phyloP scores from a whole-genome alignment of 768 basidiomycete species.

The Rhodotorula toruloides region DNA sequence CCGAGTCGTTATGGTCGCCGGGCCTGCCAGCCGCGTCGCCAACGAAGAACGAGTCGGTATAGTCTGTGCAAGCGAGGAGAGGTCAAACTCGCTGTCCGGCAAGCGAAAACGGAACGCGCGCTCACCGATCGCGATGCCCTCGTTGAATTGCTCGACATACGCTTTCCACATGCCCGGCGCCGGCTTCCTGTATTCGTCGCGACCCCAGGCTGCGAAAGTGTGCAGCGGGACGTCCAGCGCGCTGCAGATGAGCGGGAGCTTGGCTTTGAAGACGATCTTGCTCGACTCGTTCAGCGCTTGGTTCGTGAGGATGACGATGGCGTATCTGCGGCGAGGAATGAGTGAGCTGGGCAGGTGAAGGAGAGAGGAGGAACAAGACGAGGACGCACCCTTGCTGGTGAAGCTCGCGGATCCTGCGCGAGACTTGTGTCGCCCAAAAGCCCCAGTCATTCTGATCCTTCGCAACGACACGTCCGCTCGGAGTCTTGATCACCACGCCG shows the following conservation, averaged over 20 bases:
- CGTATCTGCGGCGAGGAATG: conserved; percentile 52
- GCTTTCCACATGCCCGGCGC: conserved; percentile 48
- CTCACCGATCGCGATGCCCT: conserved; percentile 63
- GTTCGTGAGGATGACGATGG: conserved; percentile 75
- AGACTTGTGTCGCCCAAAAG: conserved; percentile 70
- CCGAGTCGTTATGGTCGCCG: conserved; percentile 34
- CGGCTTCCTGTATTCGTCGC: conserved; percentile 49
- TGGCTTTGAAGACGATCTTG: conserved; percentile 14
- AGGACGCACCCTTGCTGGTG: conserved; percentile 58
- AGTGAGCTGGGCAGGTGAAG: background rate
- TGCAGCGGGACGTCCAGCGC: conserved; percentile 44
- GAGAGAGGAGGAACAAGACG: background rate
- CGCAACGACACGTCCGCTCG: conserved; percentile 51
- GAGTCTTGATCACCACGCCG: conserved; percentile 65
- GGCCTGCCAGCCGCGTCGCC: conserved; percentile 50
- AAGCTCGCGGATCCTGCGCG: conserved; percentile 59
- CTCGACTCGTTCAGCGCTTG: conserved; percentile 64
- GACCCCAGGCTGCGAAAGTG: conserved; percentile 47
- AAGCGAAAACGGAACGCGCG: background rate
- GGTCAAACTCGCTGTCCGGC: background rate
- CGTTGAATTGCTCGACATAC: conserved; percentile 45
- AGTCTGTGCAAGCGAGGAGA: conserved; percentile 40
- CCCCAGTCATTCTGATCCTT: conserved; percentile 55
- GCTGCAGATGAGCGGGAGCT: conserved; percentile 25
- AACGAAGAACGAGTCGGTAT: conserved; percentile 46